A percentile compares a stretch with the other conserved stretches of the same genome.
Conservation (phyloP, 2,329 filamentous ascomycete genomes). For the Thelonectria rubi region DNA sequence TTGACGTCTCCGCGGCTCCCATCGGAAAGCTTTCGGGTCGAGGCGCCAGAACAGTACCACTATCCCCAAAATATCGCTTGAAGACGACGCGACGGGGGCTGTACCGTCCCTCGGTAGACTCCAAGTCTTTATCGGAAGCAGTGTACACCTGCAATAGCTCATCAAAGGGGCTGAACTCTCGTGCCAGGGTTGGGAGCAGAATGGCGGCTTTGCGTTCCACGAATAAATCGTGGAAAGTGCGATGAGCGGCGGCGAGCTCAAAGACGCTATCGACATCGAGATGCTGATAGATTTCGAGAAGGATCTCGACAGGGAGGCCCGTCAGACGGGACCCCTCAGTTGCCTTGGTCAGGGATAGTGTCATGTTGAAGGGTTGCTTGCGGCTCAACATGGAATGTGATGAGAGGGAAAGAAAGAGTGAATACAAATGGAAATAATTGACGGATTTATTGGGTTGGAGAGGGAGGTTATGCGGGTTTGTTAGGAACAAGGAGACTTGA, state of each 20-base stretch:
- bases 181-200: conserved; percentile 52
- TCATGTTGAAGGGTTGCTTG: conserved; percentile 29
- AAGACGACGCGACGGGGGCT: conserved; percentile 52
- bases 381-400: not conserved
- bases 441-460: not conserved
- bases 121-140: conserved; percentile 51
- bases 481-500: not conserved
- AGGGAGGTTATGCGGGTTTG: conserved; percentile 11
- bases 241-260: conserved; percentile 50
- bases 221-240: conserved; percentile 53
- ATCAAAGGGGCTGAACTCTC: conserved; percentile 56
- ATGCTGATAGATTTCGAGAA: conserved; percentile 58
- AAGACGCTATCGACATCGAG: conserved; percentile 54
- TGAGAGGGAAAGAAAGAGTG: not conserved
- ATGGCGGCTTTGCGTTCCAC: conserved; percentile 52
- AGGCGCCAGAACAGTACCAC: conserved; percentile 41
- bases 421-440: not conserved
- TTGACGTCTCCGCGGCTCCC: not conserved
- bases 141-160: conserved; percentile 59
- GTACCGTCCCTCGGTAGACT: conserved; percentile 46
- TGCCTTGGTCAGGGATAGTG: conserved; percentile 3
- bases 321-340: conserved; percentile 36
- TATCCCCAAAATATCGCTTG: conserved; percentile 48
- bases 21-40: conserved; percentile 20
- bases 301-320: conserved; percentile 56